Percentiles rank a stretch among this genome's conserved stretches.
These are phyloP conservation scores for Mycena metata DNA, from an alignment of 768 basidiomycete species.

Conservation along the genomic window DNA sequence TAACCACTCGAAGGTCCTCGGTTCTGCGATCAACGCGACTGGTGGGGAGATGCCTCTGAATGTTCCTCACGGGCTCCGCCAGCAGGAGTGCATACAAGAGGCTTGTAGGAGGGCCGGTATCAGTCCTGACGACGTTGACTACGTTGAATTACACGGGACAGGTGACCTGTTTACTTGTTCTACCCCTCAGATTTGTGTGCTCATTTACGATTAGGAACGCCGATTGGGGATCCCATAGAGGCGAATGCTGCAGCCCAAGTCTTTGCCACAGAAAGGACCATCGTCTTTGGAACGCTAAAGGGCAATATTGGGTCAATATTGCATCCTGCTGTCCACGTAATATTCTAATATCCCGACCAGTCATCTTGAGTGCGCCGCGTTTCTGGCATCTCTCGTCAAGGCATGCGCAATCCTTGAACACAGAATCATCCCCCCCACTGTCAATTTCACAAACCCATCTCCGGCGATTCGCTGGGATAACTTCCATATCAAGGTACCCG, in stretches of 20 bases:
- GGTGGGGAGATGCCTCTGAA: constrained; percentile 46
- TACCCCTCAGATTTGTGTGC: constrained; percentile 6
- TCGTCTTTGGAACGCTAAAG: constrained; percentile 51
- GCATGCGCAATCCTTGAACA: constrained; percentile 47
- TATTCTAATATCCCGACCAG: constrained; percentile 20
- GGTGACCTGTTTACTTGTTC: constrained; percentile 33
- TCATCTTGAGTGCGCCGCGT: constrained; percentile 29
- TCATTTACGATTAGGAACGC: constrained; percentile 41
- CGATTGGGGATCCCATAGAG: constrained; percentile 58
- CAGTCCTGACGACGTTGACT: constrained; percentile 51
- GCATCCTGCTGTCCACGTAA: constrained; percentile 33
- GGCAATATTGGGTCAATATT: constrained; percentile 48
- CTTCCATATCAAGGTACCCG: constrained; percentile 44
- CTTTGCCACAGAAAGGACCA: constrained; percentile 39
- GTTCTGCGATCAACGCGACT: constrained; percentile 47
- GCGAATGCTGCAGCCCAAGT: constrained; percentile 53
- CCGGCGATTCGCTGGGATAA: constrained; percentile 46
- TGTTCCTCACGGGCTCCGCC: constrained; percentile 49
- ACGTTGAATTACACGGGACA: constrained; percentile 57
- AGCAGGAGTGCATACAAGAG: constrained; percentile 45
- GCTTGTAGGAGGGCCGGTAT: constrained; percentile 44
- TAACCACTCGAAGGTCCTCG: too few relatives aligned
- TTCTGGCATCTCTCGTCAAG: constrained; percentile 40
- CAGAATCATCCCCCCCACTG: constrained; percentile 47
- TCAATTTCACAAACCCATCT: constrained; percentile 44